Evolutionary conservation across 1,284 basidiomycete genomes (phyloP).

Genomic region (Papiliotrema fonsecae): DNA sequence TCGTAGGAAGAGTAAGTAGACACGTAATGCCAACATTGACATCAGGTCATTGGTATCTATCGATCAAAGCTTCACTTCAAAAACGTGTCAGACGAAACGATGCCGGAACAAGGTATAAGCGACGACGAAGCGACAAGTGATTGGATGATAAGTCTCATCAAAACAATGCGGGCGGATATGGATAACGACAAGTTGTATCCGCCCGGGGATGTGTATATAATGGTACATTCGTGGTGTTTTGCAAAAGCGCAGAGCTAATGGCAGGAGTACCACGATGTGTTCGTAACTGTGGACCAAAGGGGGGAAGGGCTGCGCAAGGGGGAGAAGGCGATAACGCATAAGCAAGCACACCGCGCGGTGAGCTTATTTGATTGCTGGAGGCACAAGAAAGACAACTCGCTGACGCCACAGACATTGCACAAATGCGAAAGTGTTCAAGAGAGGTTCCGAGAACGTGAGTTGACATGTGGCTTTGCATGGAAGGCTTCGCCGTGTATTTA

Average conservation of each 20-base stretch:
- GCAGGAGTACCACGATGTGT: constrained; percentile 48
- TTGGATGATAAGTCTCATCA: constrained; percentile 48
- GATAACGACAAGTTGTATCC: constrained; percentile 50
- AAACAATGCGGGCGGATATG: constrained; percentile 50
- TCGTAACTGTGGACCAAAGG: constrained; percentile 27
- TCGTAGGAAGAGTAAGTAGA: constrained; percentile 48
- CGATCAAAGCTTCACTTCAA: no score
- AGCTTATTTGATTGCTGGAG: constrained; percentile 6
- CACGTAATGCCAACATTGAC: constrained; percentile 6
- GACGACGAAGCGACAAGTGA: constrained; percentile 35
- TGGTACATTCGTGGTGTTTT: constrained; percentile 19
- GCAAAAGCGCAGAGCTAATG: constrained; percentile 6
- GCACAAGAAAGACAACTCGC: not conserved
- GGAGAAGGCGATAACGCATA: constrained; percentile 10
- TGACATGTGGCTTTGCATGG: not conserved
- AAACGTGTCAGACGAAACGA: no score
- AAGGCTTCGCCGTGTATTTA: not conserved
- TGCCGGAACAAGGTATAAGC: no score
- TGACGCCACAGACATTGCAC: constrained; percentile 34
- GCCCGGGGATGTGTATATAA: constrained; percentile 41
- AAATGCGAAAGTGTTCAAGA: constrained; percentile 50
- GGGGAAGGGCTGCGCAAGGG: not conserved
- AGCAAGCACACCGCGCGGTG: constrained; percentile 49
- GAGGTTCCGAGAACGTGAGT: constrained; percentile 52
- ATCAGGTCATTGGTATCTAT: constrained; percentile 33